Percentiles rank a stretch among this genome's conserved stretches.
phyloP scores from a whole-genome alignment of 805 yeast species.

The Pichia heedii region DNA sequence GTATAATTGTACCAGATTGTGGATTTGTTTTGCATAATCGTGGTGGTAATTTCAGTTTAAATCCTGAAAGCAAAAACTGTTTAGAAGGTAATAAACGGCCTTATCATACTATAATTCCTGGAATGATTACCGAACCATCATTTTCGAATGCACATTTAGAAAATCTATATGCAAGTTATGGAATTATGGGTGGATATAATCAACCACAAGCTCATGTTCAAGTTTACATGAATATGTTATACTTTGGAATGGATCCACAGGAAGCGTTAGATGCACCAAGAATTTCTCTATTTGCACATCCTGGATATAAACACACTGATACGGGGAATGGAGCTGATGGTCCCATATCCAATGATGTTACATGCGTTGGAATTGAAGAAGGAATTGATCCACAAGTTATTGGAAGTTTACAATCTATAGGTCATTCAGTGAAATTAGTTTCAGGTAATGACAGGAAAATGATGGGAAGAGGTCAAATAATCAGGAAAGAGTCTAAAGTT shows the following conservation, averaged over 20 bases:
- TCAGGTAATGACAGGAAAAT: slow-evolving; percentile 32
- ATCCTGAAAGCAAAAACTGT: slow-evolving; percentile 47
- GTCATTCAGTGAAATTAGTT: slow-evolving; percentile 46
- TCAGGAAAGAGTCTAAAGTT: slow-evolving; percentile 33
- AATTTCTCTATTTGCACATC: slow-evolving; percentile 51
- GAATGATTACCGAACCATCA: slow-evolving; percentile 51
- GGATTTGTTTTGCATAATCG: slow-evolving; percentile 73
- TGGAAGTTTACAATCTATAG: slow-evolving; percentile 38
- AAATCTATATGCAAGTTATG: slow-evolving; percentile 49
- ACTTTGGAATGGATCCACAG: slow-evolving; percentile 62
- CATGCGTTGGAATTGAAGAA: slow-evolving; percentile 56
- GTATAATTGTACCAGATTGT: slow-evolving; percentile 50
- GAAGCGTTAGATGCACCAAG: slow-evolving; percentile 71
- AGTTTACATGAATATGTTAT: slow-evolving; percentile 55
- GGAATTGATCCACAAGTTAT: slow-evolving; percentile 44
- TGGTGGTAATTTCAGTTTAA: slow-evolving; percentile 64
- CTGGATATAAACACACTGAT: slow-evolving; percentile 34
- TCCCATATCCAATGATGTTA: slow-evolving; percentile 50
- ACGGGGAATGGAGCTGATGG: slow-evolving; percentile 54
- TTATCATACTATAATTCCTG: slow-evolving; percentile 79
- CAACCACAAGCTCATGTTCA: slow-evolving; percentile 84
- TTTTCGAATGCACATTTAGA: slow-evolving; percentile 13
- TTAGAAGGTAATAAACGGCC: slow-evolving; percentile 65
- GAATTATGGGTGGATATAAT: slow-evolving; percentile 82
- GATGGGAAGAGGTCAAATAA: slow-evolving; percentile 66